Conservation (phyloP, 768 basidiomycete genomes). For the Russula sp. region DNA sequence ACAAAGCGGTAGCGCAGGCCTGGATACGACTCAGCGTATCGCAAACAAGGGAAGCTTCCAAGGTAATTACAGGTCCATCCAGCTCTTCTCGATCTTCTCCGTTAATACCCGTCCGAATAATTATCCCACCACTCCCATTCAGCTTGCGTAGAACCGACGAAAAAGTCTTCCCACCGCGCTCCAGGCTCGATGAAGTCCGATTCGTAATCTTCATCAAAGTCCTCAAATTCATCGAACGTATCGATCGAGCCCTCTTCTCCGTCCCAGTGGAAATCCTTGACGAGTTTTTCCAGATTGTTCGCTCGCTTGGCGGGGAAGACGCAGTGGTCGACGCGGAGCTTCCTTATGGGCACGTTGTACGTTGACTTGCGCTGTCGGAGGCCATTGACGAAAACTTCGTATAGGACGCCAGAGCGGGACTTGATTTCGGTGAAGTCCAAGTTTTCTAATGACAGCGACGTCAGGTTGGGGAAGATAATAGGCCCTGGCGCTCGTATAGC, state of each 20-base stretch:
- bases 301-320: not conserved
- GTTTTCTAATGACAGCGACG: slow-evolving; percentile 3
- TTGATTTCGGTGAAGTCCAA: not conserved
- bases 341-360: not conserved
- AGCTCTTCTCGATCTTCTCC: no score
- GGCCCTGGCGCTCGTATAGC: not conserved
- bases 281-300: not conserved
- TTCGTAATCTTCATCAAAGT: not conserved
- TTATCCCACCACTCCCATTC: slow-evolving; percentile 5
- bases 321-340: not conserved
- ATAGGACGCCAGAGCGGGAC: not conserved
- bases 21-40: no score
- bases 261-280: slow-evolving; percentile 2
- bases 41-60: no score
- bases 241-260: not conserved
- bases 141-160: not conserved
- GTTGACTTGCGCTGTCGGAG: slow-evolving; percentile 1
- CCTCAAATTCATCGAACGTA: not conserved
- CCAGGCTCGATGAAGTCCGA: not conserved
- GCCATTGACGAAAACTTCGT: not conserved
- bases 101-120: slow-evolving; percentile 5
- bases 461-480: slow-evolving; percentile 13
- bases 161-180: slow-evolving; percentile 7
- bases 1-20: no score
- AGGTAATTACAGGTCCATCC: no score